A percentile compares a stretch with the other conserved stretches of the same genome.
phyloP scores from a whole-genome alignment of 495 filamentous ascomycete genomes.

The Penicillium cosmopolitanum region DNA sequence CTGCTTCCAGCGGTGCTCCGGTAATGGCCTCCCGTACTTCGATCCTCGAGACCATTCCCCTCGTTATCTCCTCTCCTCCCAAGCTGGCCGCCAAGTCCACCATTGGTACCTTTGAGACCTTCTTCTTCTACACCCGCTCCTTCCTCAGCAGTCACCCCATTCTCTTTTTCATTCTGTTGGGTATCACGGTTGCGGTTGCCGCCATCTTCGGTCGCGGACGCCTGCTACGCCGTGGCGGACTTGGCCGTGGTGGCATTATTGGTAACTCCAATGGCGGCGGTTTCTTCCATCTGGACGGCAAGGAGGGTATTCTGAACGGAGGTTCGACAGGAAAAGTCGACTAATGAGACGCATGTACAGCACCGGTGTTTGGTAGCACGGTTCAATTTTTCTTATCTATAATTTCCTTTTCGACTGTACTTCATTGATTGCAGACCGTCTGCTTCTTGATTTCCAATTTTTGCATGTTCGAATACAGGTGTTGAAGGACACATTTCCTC shows the following conservation, averaged over 20 bases:
- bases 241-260: slow-evolving; percentile 52
- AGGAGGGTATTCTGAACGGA: slow-evolving; percentile 67
- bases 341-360: slow-evolving; percentile 55
- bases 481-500: slow-evolving; percentile 31
- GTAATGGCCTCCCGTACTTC: slow-evolving; percentile 91
- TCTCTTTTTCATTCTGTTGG: slow-evolving; percentile 63
- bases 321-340: slow-evolving; percentile 76
- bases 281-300: slow-evolving; percentile 78
- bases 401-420: slow-evolving; percentile 31
- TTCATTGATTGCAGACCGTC: slow-evolving; percentile 31
- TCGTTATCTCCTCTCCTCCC: slow-evolving; percentile 72
- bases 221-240: slow-evolving; percentile 31
- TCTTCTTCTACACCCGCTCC: slow-evolving; percentile 75
- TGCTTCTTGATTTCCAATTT: slow-evolving; percentile 20
- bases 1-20: slow-evolving; percentile 79
- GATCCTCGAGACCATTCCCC: slow-evolving; percentile 90
- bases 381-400: slow-evolving; percentile 25
- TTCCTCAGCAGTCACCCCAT: slow-evolving; percentile 73
- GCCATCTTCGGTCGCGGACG: slow-evolving; percentile 40
- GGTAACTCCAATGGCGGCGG: slow-evolving; percentile 63
- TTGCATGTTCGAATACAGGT: slow-evolving; percentile 25
- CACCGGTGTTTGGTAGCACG: slow-evolving; percentile 36
- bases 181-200: slow-evolving; percentile 46
- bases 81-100: slow-evolving; percentile 88
- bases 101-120: slow-evolving; percentile 70